A percentile compares a stretch with the other conserved stretches of the same genome.
phyloP scores from a whole-genome alignment of 257 asterid genomes.

The Ehretia macrophylla region DNA sequence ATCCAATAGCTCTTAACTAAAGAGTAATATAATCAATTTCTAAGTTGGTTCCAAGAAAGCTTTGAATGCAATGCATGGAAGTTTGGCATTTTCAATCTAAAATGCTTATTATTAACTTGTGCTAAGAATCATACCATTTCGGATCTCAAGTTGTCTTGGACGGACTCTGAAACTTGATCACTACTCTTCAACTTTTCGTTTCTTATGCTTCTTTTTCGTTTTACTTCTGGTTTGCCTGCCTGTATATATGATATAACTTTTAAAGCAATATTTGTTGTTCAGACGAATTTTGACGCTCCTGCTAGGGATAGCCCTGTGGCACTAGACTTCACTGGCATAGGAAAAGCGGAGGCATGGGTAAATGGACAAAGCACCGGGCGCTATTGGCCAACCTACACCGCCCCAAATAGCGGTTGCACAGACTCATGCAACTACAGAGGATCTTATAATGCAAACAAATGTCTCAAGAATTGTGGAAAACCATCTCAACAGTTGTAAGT shows the following conservation, averaged over 20 bases:
- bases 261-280: conserved; percentile 4
- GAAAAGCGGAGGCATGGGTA: conserved; percentile 93
- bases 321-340: conserved; percentile 69
- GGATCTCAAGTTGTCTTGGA: too few species aligned
- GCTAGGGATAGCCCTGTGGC: conserved; percentile 65
- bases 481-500: conserved; percentile 82
- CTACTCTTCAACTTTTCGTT: too few species aligned
- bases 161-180: too few species aligned
- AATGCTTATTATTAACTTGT: too few species aligned
- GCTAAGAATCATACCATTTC: too few species aligned
- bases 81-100: too few species aligned
- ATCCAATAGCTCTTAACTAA: too few species aligned
- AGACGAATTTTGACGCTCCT: conserved; percentile 72
- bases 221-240: background rate
- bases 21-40: too few species aligned
- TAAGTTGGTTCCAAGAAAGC: too few species aligned
- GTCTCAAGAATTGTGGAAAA: conserved; percentile 72
- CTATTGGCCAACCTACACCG: conserved; percentile 66
- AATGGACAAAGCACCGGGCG: conserved; percentile 94
- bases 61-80: too few species aligned
- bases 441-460: conserved; percentile 46
- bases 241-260: background rate
- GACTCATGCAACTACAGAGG: conserved; percentile 71
- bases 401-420: conserved; percentile 50
- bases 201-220: too few species aligned